Conservation (phyloP, 305 asterid species). For the Fraxinus sp. region DNA sequence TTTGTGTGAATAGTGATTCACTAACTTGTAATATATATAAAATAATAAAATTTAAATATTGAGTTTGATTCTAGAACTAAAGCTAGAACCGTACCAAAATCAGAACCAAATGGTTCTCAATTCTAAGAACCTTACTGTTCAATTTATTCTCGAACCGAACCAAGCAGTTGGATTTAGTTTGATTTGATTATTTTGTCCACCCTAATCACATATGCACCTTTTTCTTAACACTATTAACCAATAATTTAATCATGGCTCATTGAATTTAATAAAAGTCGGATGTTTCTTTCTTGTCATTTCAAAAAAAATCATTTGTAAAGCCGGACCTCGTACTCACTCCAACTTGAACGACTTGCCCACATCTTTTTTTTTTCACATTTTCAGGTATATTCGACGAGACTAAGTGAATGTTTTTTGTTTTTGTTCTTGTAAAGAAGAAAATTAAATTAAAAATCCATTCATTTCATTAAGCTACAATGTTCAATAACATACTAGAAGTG, state of each 20-base stretch:
- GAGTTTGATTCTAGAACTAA: not conserved
- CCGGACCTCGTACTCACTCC: not conserved
- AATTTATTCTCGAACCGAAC: not conserved
- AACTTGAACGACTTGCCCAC: not conserved
- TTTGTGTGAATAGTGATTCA: not conserved
- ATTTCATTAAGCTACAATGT: not conserved
- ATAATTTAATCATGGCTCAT: not conserved
- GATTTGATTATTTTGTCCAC: too few species aligned
- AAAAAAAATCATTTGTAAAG: not conserved
- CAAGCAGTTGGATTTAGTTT: too few species aligned
- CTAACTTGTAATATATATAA: too few species aligned
- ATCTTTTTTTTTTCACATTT: not conserved
- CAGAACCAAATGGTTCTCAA: not conserved
- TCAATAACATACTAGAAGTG: not conserved
- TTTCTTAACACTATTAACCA: not conserved
- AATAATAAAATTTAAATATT: too few species aligned
- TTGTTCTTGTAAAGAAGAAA: not conserved
- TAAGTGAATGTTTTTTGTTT: too few species aligned
- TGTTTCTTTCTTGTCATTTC: not conserved
- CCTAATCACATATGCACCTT: not conserved
- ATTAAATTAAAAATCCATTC: not conserved
- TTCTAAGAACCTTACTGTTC: too few species aligned
- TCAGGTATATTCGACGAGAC: not conserved
- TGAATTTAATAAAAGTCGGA: not conserved
- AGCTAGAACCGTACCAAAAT: too few species aligned